Evolutionary conservation across 495 filamentous ascomycete species (phyloP), one percentile per base, ranked within the genome.

Genomic region (Podospora bellae-mahoneyi): DNA sequence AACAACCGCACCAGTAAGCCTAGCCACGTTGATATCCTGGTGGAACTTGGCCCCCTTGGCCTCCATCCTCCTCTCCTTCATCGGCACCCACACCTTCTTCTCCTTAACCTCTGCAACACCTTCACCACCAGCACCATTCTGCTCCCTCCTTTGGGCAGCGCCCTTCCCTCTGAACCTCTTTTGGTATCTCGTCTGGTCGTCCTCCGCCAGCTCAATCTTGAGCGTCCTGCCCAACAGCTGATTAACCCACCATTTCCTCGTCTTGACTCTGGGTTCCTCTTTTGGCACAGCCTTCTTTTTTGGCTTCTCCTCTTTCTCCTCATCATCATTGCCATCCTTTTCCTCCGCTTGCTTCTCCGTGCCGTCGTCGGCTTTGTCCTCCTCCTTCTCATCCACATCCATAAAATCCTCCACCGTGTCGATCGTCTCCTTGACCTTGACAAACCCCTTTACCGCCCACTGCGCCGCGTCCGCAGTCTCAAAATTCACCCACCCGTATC

Each of bases 401-500:
- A 87, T 84, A 54, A 88, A 86, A 32, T 85, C 84, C 55, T 89
- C 85, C 59, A 86, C 75, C 23, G 79, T 81, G 34, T 81, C 79
- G 20, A 83, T 76, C 34, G 77, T 83, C 65, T 91, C 87, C 66
- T 83, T 81, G 56, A 89, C 80, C 72, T 86, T 83, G 60, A 93
- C 84, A 74, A 87, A 96, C 2, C 96, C 96, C 68, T 86, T 89
- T 70, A 97, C 92, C 7, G 93, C 95, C 73, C 86, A 87, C 71
- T 87, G 82, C 0, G 91, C 92, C 0, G 89, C 86, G 20, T 90
- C 88, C 19, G 92, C 70, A 27, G 92, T 88, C 74, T 89, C 88
- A 80, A 98, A 99, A 54, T 90, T 89, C 60, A 98, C 88, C 91
- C 95, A 98, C 20, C 89, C 94, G 82, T 91, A 99, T 1, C 95